Base-by-base conservation (phyloP, 139 green algal genomes). In the Auxenochlorella pyrenoidosa region DNA sequence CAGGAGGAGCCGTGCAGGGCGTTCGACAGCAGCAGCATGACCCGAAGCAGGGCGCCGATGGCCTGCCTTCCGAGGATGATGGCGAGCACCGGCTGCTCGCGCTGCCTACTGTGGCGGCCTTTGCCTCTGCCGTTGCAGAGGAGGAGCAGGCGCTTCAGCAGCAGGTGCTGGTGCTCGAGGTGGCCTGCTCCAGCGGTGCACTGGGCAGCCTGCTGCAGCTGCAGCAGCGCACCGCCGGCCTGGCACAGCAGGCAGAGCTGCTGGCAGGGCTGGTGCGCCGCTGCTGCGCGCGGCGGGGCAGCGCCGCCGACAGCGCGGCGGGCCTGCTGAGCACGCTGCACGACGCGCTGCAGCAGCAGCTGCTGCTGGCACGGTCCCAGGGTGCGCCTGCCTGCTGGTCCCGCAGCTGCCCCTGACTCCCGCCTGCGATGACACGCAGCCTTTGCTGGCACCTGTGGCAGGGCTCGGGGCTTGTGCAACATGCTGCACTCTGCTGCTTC, bases 91-190 rank as follows among this genome's bases (percentile, higher is more conserved):
- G 47, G 43, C 73, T 90, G 36, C 75, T 58, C 1, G 19, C 41
- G 22, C 28, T 90, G 86, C 88, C 89, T 5, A 91, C 89, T 13
- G 70, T 79, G 38, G 86, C 76, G n/a, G 89, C 89, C 24, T 92
- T 92, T 82, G 89, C 89, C 32, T 86, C 89, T 38, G 79, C 79
- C 0, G 59, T 92, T 26, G 89, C 70, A 1, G 70, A 73, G 58
- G 59, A 91, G 44, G 60, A 81, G 82, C 82, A 68, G 38, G 63
- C 22, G 30, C 75, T 91, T 26, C 84, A 78, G 76, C 63, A 66
- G 65, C 79, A 92, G 82, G 41, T 91, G 75, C 36, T 92, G 19
- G 54, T 72, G 2, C 28, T 92, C 10, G 86, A 92, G n/a, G 51
- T 63, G 24, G 54, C 59, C 6, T 41, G 79, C 36, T 18, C 34